Percentiles rank a stretch among this genome's conserved stretches.
Conservation (phyloP, 148 eudicot genomes). For the Rhododendron molle region DNA sequence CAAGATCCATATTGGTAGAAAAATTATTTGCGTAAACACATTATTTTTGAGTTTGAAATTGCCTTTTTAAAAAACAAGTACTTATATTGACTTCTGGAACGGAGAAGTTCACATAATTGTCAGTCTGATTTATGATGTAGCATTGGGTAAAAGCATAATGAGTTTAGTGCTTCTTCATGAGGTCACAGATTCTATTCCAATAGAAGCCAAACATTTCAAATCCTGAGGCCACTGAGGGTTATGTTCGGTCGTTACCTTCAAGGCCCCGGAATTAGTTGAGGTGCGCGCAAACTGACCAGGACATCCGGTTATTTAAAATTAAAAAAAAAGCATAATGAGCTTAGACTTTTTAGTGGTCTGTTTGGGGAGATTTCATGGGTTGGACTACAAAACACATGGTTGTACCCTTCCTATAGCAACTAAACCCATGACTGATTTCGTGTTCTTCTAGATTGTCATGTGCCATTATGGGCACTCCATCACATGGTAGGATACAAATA, state of each 20-base stretch:
- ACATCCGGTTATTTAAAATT: no score
- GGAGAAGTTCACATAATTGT: not conserved
- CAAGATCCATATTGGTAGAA: no score
- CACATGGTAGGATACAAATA: not conserved
- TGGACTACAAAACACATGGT: not conserved
- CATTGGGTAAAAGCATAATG: not conserved
- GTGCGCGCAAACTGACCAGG: no score
- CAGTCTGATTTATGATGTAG: not conserved
- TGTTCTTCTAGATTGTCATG: not conserved
- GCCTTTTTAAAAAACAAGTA: no score
- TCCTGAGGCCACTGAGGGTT: no score
- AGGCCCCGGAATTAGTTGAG: no score
- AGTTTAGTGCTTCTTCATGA: not conserved
- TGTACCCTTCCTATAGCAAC: not conserved
- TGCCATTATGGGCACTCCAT: not conserved
- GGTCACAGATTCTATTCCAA: no score
- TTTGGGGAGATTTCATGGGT: not conserved
- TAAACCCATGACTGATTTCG: not conserved
- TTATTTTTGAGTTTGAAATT: no score
- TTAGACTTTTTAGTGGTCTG: not conserved
- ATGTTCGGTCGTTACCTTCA: no score
- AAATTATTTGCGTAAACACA: no score
- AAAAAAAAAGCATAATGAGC: not conserved
- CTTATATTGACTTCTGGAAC: no score
- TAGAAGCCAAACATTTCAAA: no score